These are phyloP conservation scores for Stachybotrys chlorohalonatus DNA, from an alignment of 2,329 filamentous ascomycete genomes.

Conservation along the genomic window DNA sequence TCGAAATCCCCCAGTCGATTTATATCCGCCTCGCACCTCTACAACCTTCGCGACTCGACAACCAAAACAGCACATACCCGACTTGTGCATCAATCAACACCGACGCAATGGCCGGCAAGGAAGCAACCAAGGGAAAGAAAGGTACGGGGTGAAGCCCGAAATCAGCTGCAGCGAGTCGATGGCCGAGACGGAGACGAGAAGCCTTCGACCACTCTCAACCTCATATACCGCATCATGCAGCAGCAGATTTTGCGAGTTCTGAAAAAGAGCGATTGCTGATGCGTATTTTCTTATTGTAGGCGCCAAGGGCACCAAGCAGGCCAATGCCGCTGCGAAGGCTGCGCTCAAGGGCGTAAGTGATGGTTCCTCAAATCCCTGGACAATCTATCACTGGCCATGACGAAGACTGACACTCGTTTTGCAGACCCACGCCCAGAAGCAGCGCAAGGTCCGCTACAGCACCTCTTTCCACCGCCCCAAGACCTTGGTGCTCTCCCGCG, in stretches of 20 bases:
- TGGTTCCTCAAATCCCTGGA: neutral
- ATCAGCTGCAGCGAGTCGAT: constrained; percentile 5
- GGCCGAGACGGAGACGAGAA: constrained; percentile 3
- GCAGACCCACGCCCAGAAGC: constrained; percentile 61
- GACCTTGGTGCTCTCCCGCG: constrained; percentile 83
- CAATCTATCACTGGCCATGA: neutral
- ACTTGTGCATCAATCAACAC: constrained; percentile 14
- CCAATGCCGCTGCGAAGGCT: constrained; percentile 89
- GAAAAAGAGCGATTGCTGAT: constrained; percentile 64
- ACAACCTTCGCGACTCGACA: constrained; percentile 11
- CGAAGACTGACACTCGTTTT: constrained; percentile 2
- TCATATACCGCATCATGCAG: constrained; percentile 47
- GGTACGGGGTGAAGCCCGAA: constrained; percentile 29
- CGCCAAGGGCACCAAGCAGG: constrained; percentile 70
- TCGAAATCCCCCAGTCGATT: neutral
- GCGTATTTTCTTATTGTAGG: constrained; percentile 43
- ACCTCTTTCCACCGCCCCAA: constrained; percentile 98
- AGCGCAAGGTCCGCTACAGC: constrained; percentile 82
- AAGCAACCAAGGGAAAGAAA: constrained; percentile 34
- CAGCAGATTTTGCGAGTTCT: constrained; percentile 72
- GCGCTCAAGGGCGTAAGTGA: constrained; percentile 86
- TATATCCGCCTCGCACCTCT: constrained; percentile 7
- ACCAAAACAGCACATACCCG: constrained; percentile 12
- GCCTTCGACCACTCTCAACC: neutral
- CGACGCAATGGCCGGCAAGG: constrained; percentile 24